Evolutionary conservation across 176 grass and related monocot species (phyloP).

Genomic region (Themeda triandra): DNA sequence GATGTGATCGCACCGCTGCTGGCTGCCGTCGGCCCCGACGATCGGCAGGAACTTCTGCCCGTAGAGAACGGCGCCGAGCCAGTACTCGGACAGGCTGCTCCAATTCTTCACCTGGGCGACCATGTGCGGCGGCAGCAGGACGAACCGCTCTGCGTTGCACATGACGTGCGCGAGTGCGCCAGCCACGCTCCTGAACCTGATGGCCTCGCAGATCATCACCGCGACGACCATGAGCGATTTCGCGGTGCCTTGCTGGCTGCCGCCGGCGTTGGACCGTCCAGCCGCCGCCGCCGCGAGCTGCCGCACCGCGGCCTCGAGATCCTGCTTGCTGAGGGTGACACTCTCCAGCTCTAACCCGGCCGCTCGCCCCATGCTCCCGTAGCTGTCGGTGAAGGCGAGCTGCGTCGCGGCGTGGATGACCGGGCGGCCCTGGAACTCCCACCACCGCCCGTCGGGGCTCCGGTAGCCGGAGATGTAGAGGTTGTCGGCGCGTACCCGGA

Average conservation of each 20-base stretch:
- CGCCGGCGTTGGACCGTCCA: background rate
- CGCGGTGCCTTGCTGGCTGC: background rate
- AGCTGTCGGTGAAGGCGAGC: conserved; percentile 4
- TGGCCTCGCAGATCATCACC: conserved; percentile 23
- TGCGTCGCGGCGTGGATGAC: background rate
- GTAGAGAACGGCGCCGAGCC: conserved; percentile 13
- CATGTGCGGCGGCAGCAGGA: conserved; percentile 23
- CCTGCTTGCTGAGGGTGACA: conserved; percentile 12
- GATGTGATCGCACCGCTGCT: background rate
- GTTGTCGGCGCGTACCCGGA: conserved; percentile 28
- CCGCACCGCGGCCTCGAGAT: background rate
- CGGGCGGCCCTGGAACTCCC: background rate
- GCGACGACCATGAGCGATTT: conserved; percentile 18
- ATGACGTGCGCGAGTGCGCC: background rate
- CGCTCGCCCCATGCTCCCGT: background rate
- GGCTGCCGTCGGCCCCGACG: background rate
- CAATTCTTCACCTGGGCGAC: conserved; percentile 22
- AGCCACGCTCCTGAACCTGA: conserved; percentile 34
- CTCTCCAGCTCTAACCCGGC: background rate
- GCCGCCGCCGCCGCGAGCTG: background rate
- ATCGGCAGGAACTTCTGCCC: background rate
- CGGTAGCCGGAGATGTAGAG: conserved; percentile 27
- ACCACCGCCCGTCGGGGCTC: conserved; percentile 12
- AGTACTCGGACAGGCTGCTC: background rate
- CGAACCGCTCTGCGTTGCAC: background rate